These are phyloP conservation scores for Penicillium sumatraense DNA, from an alignment of 2,329 filamentous ascomycete genomes.

Conservation along the genomic window DNA sequence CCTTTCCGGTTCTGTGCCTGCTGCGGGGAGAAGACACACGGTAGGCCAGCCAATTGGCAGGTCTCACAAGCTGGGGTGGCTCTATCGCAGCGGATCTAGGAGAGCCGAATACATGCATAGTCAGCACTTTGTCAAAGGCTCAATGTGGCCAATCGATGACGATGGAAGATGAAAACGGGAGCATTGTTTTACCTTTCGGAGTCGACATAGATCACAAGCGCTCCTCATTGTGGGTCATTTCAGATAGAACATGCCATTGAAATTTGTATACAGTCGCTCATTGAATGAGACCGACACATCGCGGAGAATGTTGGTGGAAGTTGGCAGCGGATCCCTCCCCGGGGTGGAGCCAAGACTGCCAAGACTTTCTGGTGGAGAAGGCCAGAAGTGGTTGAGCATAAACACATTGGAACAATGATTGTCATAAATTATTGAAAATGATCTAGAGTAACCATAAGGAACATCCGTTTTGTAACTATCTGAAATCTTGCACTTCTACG, in stretches of 20 bases:
- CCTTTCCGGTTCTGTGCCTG: constrained; percentile 19
- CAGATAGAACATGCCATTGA: not conserved
- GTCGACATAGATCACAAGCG: constrained; percentile 29
- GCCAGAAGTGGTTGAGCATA: no score
- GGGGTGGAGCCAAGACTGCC: constrained; percentile 1
- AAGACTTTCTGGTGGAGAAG: no score
- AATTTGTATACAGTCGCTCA: not conserved
- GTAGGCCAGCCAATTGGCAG: constrained; percentile 23
- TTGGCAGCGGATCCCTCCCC: not conserved
- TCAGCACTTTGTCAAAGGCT: not conserved
- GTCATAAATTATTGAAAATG: no score
- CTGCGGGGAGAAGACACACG: constrained; percentile 25
- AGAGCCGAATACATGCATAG: not conserved
- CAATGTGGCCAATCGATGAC: not conserved
- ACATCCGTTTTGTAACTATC: no score
- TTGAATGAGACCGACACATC: not conserved
- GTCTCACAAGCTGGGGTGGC: constrained; percentile 30
- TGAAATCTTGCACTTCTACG: no score
- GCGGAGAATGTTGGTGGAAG: not conserved
- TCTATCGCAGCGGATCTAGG: constrained; percentile 33
- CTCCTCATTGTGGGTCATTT: constrained; percentile 9
- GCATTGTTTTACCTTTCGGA: constrained; percentile 21
- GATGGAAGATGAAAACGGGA: not conserved
- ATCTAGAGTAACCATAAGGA: no score
- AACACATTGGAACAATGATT: no score